Base-by-base conservation (phyloP, 202 grass and related monocot species). In the Brachypodium distachyon region DNA sequence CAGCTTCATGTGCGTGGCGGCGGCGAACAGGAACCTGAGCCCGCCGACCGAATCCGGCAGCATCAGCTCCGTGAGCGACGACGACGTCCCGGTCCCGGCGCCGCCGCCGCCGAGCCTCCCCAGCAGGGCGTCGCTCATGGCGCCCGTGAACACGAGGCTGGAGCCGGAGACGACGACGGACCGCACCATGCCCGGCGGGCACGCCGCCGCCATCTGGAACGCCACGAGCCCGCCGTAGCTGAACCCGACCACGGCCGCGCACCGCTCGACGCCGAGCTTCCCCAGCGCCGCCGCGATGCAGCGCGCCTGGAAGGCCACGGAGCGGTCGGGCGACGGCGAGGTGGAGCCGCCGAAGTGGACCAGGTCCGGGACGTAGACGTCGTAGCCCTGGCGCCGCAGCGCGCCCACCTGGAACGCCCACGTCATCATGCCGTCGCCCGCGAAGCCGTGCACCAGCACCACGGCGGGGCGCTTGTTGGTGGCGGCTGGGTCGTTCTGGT, bases 171-270 rank as follows among this genome's bases (percentile, higher is more conserved):
- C 17, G 26, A 71, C 27, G 36, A 81, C 41, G 11, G 88, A 56
- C 8, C 25, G 42, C 16, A 87, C 81, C 11, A 81, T 59, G 5
- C 21, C 58, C 18, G 79, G 89, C 18, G 79, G 89, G 37, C 53
- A 11, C 27, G 48, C 42, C 77, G 81, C 77, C 23, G 76, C 80
- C 84, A 87, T 73, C 61, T 62, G 50, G 54, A 91, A 87, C 53
- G 81, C 70, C 72, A 91, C 82, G 18, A 87, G 53, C 9, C 84
- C 84, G 26, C 81, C 76, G 59, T 87, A 91, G 85, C 84, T 87
- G 77, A 91, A 87, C 42, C 81, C 85, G n/a, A n/a, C n/a, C 17
- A 91, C 83, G 0, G 16, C 70, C 10, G 76, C 47, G 72, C 72
- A 85, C 48, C n/a, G 73, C 49, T 61, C 44, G 59, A 88, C 89